These are phyloP conservation scores for Lachnellula arida DNA, from an alignment of 2,329 filamentous ascomycete genomes.

Conservation along the genomic window DNA sequence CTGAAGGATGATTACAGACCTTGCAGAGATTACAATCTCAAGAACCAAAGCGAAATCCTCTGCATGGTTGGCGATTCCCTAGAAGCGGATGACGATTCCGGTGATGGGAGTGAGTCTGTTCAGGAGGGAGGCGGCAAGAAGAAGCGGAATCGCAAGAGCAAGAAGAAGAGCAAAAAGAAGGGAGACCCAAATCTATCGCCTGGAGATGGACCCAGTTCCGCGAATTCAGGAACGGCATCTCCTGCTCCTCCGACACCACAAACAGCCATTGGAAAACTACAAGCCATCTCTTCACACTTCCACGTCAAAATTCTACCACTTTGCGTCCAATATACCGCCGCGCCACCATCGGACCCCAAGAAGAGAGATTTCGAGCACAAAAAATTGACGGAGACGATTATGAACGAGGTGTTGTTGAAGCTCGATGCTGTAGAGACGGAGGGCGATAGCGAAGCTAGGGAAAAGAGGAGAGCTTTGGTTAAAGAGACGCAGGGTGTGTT, in stretches of 20 bases:
- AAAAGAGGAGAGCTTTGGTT: slow-evolving; percentile 67
- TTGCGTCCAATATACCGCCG: slow-evolving; percentile 55
- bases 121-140: slow-evolving; percentile 29
- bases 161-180: slow-evolving; percentile 38
- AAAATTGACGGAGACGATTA: slow-evolving; percentile 67
- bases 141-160: slow-evolving; percentile 33
- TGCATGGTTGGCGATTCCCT: slow-evolving; percentile 51
- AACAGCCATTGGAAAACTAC: slow-evolving; percentile 56
- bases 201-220: slow-evolving; percentile 35
- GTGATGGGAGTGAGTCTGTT: slow-evolving; percentile 36
- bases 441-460: slow-evolving; percentile 60
- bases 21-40: slow-evolving; percentile 56
- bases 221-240: slow-evolving; percentile 26
- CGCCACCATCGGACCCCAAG: slow-evolving; percentile 60
- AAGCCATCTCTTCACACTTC: slow-evolving; percentile 62
- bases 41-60: slow-evolving; percentile 57
- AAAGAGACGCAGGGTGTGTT: slow-evolving; percentile 64
- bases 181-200: slow-evolving; percentile 26
- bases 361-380: slow-evolving; percentile 71
- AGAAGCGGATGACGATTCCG: slow-evolving; percentile 40
- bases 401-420: slow-evolving; percentile 73
- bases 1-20: slow-evolving; percentile 59
- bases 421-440: slow-evolving; percentile 71
- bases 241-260: slow-evolving; percentile 35
- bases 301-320: slow-evolving; percentile 59